Evolutionary conservation across 2,329 filamentous ascomycete species (phyloP).

Genomic region (Lecanicillium sp.): DNA sequence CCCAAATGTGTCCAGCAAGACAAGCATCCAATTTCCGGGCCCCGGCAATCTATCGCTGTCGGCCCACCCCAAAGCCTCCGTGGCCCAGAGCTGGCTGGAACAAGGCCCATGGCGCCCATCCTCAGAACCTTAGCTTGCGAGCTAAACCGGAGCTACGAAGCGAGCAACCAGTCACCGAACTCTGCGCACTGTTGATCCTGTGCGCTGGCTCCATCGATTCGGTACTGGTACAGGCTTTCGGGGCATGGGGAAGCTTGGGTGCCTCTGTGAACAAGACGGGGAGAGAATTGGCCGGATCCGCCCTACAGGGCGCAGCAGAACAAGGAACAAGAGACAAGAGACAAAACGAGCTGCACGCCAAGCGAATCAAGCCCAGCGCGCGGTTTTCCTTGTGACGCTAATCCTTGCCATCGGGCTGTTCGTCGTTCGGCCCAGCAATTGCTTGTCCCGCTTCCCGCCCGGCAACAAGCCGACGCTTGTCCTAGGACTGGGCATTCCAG

Average conservation of each 20-base stretch:
- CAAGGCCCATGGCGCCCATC: slow-evolving; percentile 7
- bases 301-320: neutral
- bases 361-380: slow-evolving; percentile 2
- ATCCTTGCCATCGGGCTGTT: neutral
- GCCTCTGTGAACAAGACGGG: neutral
- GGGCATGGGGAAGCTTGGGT: no score
- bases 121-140: slow-evolving; percentile 1
- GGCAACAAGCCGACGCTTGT: slow-evolving; percentile 10
- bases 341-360: neutral
- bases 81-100: no score
- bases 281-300: neutral
- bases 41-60: slow-evolving; percentile 8
- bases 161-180: slow-evolving; percentile 6
- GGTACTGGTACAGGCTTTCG: neutral
- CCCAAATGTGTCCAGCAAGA: no score
- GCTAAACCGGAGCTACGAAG: slow-evolving; percentile 6
- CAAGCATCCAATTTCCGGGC: slow-evolving; percentile 10
- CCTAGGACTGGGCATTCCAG: slow-evolving; percentile 12
- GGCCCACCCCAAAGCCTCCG: neutral
- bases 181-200: slow-evolving; percentile 7
- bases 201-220: neutral
- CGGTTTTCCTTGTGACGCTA: slow-evolving; percentile 1
- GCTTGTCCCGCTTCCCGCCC: slow-evolving; percentile 5
- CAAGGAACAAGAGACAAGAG: neutral
- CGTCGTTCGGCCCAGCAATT: neutral